Base-by-base conservation (phyloP, 2,329 filamentous ascomycete genomes). In the Xylaria polymorpha region DNA sequence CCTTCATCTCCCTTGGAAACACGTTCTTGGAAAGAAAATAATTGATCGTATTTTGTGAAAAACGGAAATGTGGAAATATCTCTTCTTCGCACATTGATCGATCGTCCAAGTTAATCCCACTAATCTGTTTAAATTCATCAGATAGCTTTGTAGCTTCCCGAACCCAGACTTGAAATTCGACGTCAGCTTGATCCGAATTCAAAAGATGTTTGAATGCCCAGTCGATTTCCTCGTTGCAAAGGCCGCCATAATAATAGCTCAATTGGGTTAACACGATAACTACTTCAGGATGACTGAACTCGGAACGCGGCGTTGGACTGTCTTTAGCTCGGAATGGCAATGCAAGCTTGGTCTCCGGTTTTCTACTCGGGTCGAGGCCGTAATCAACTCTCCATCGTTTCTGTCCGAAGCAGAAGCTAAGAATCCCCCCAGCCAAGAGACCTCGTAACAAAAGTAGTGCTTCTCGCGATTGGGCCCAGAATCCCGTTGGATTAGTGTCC, bases 351-450 rank as follows among this genome's bases (percentile, higher is more conserved):
- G 84, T 86, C 0, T 66, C 57, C 0, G 83, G 84, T 0, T 72
- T 71, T 2, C 87, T 77, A 0, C 69, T 73, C 0, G 73, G 68
- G 72, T 88, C 84, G 0, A 87, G 80, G 0, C 91, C 90, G 67
- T 90, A 93, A 63, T 91, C 85, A 0, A 93, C 90, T 3, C 86
- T 79, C 87, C 88, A 93, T 1, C 90, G 80, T 72, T 92, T 92
- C 15, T 85, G 78, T 0, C 79, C 77, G 0, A 92, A 78, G 0
- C 80, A 81, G 66, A 90, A 90, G 0, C 73, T 72, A 0, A 92
- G 73, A 0, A 92, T 80, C 0, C 87, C 85, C 0, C 81, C 77
- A 0, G 87, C 85, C 9, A 92, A 76, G 0, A 92, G 80, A 0
- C 90, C 85, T 29, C 86, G 80, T 0, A 90, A 73, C 1, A 89